These are phyloP conservation scores for Amylostereum areolatum DNA, from an alignment of 1,284 basidiomycete species.

Conservation along the genomic window DNA sequence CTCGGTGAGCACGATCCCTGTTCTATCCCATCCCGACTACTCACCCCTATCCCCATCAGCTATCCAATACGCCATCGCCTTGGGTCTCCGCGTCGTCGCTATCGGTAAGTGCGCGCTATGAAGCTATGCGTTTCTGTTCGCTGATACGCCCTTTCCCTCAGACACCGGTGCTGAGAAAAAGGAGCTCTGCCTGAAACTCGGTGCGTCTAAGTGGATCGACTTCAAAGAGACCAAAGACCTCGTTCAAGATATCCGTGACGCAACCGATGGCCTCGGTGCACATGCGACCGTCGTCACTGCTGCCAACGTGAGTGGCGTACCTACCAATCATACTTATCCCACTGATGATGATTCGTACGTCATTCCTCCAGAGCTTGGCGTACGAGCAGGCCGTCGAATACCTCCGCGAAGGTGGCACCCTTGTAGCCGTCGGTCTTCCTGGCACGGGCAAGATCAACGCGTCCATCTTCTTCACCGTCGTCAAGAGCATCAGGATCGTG, in stretches of 20 bases:
- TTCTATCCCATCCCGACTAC: neutral
- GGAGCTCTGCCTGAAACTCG: constrained; percentile 60
- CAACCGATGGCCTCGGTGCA: constrained; percentile 68
- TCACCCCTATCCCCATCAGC: constrained; percentile 33
- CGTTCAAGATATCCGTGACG: constrained; percentile 54
- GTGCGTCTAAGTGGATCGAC: constrained; percentile 79
- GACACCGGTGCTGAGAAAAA: constrained; percentile 76
- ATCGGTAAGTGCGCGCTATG: constrained; percentile 38
- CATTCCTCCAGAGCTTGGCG: constrained; percentile 35
- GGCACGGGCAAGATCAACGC: constrained; percentile 52
- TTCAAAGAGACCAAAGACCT: constrained; percentile 63
- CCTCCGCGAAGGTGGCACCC: constrained; percentile 52
- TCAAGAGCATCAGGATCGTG: constrained; percentile 58
- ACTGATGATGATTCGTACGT: neutral
- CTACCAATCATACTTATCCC: neutral
- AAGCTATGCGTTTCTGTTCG: no score
- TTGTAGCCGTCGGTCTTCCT: constrained; percentile 75
- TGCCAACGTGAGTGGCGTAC: constrained; percentile 22
- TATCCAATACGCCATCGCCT: constrained; percentile 70
- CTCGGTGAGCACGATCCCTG: constrained; percentile 32
- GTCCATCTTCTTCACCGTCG: constrained; percentile 73
- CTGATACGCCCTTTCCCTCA: constrained; percentile 9
- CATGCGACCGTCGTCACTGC: constrained; percentile 72
- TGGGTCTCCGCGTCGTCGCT: constrained; percentile 77
- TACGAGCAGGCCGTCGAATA: constrained; percentile 73